Evolutionary conservation across 345 rosid species (phyloP), one percentile per base, ranked within the genome.

Genomic region (Durio zibethinus): DNA sequence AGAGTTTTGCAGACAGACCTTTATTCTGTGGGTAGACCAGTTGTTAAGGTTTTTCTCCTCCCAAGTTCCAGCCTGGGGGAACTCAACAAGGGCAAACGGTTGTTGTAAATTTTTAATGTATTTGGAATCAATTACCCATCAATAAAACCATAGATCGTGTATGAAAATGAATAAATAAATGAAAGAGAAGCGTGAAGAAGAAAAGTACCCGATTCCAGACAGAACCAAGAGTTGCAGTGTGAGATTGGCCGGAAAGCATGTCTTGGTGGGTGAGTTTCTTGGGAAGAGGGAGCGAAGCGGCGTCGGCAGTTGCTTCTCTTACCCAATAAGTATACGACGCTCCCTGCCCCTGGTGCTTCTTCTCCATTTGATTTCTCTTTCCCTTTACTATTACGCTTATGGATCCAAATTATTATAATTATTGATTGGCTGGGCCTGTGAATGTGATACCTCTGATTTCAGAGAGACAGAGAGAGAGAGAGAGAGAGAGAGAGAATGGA

Each of bases 31-130:
- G 43, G 77, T 83, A 35, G 99, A 97, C 99, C 98, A 93, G 64
- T 84, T 86, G n/a, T 90, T 93, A 72, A 95, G 91, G 81, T 73
- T 90, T 73, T 93, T 95, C 81, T 95, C 98, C 84, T 95, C 99
- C 99, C 99, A 95, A 66, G 99, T 95, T 45, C 98, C 99, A 35
- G 98, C 99, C 99, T 95, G 71, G 9, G 62, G 3, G 27, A 36
- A n/a, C n/a, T n/a, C n/a, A 40, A 77, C 25, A 60, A 23, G 8
- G 20, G 23, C 7, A 68, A 69, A 47, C 38, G 1, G 4, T 66
- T 6, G 66, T 61, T 2, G 38, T 21, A 23, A n/a, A n/a, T n/a
- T n/a, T n/a, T n/a, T n/a, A n/a, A 40, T 66, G 50, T 23, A 59
- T 10, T 20, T 27, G 10, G 27, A 54, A 54, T n/a, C 38, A 36